Percentiles rank a stretch among this genome's conserved stretches.
These are phyloP conservation scores for Mariannaea elegans DNA, from an alignment of 2,329 filamentous ascomycete species.

Conservation along the genomic window DNA sequence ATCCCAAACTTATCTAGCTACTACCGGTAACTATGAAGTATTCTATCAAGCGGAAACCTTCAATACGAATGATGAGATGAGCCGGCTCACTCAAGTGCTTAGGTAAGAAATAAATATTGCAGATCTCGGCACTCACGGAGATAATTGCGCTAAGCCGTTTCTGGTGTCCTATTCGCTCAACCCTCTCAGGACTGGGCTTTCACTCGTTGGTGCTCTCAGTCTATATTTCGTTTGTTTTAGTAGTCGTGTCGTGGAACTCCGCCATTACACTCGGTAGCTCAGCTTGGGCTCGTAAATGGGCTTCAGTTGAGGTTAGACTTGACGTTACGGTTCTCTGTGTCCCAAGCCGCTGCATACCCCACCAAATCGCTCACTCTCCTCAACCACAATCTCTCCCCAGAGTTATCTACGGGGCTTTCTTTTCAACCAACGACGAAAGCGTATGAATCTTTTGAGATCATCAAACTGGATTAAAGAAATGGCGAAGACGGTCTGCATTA, in stretches of 20 bases:
- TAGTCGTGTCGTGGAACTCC: not conserved
- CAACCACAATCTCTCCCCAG: constrained; percentile 1
- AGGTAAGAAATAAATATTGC: constrained; percentile 25
- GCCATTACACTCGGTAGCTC: not conserved
- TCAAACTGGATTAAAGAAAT: constrained; percentile 37
- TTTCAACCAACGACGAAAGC: not conserved
- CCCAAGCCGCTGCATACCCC: constrained; percentile 5
- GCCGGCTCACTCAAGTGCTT: too few species aligned
- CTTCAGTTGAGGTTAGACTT: not conserved
- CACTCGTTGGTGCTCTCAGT: not conserved
- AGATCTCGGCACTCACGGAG: constrained; percentile 32
- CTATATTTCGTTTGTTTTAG: not conserved
- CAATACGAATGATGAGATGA: too few species aligned
- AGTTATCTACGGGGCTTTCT: constrained; percentile 12
- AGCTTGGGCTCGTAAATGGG: not conserved
- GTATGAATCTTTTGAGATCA: constrained; percentile 33
- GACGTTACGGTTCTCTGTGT: not conserved
- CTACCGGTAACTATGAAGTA: too few species aligned
- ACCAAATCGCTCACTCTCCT: constrained; percentile 37
- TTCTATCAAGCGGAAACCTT: too few species aligned
- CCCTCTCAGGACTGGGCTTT: not conserved
- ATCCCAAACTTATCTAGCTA: too few species aligned
- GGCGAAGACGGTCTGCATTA: constrained; percentile 52
- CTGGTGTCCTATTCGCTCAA: constrained; percentile 10
- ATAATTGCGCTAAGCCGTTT: constrained; percentile 30